Base-by-base conservation (phyloP, 176 grass and related monocot genomes). In the Lolium rigidum region DNA sequence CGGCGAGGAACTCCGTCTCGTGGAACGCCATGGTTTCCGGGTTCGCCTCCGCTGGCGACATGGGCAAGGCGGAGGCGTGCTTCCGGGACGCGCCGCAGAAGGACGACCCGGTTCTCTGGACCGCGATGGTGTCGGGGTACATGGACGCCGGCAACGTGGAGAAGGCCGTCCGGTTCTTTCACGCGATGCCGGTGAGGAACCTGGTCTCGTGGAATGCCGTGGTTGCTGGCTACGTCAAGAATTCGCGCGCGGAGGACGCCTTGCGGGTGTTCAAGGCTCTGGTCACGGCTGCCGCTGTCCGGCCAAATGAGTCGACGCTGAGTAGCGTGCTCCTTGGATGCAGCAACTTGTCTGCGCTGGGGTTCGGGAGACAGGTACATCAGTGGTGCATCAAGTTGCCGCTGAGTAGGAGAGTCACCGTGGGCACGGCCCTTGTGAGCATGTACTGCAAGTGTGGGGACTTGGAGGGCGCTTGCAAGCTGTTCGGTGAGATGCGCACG, bases 401-500 rank as follows among this genome's bases (percentile, higher is more conserved):
- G 2, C 41, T 92, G 14, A 63, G 51, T 49, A 38, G 43, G 64
- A 82, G 59, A 21, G 13, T 48, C 2, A 87, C 87, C 2, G 89
- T 90, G 21, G 65, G 87, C 18, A 92, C 92, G 0, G 88, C 92
- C 1, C 85, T 94, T 59, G 18, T 94, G 24, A 94, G 92, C 85
- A 94, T 92, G 87, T 92, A 94, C 52, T 92, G 93, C 82, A 94
- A 94, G 75, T 94, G 93, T 9, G 87, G 90, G 4, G 86, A 82
- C 41, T 76, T 94, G 67, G 70, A 80, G 4, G 82, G 62, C 4
- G 93, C 93, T 3, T 87, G 87, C 74, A 91, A 49, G 22, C 59
- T 90, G 12, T 94, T 92, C 18, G 4, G 72, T 52, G 90, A 85
- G 64, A 94, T 94, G 87, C 85, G 0, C 10, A 76, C 11, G 16